Percentiles rank a stretch among this genome's conserved stretches.
Evolutionary conservation across 495 filamentous ascomycete genomes (phyloP).

Genomic region (Lophiotrema nucula): DNA sequence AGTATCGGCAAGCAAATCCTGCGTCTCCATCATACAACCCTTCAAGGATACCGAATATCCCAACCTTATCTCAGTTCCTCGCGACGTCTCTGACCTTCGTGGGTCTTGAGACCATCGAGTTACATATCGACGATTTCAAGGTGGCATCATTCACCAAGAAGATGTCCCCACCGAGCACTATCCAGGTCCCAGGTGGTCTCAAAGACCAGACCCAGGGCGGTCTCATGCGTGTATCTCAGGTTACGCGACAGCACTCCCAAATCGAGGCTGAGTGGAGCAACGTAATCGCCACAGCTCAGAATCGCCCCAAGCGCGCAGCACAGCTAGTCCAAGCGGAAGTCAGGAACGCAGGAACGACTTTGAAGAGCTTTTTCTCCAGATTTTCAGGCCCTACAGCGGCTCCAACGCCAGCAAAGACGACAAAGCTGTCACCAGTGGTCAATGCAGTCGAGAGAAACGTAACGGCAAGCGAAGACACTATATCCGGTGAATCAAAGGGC

Average conservation of each 20-base stretch:
- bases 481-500: slow-evolving; percentile 63
- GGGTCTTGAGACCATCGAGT: slow-evolving; percentile 77
- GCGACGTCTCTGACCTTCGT: slow-evolving; percentile 96
- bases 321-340: slow-evolving; percentile 25
- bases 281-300: slow-evolving; percentile 57
- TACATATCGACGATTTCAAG: slow-evolving; percentile 85
- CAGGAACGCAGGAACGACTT: slow-evolving; percentile 50
- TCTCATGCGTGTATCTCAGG: slow-evolving; percentile 73
- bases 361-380: slow-evolving; percentile 75
- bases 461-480: slow-evolving; percentile 53
- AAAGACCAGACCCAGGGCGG: slow-evolving; percentile 78
- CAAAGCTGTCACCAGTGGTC: slow-evolving; percentile 50
- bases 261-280: slow-evolving; percentile 92
- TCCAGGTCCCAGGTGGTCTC: slow-evolving; percentile 76
- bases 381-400: slow-evolving; percentile 36
- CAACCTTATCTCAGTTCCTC: slow-evolving; percentile 86
- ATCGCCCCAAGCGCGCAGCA: slow-evolving; percentile 22
- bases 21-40: slow-evolving; percentile 58
- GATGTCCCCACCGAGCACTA: slow-evolving; percentile 66
- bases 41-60: slow-evolving; percentile 65
- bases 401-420: slow-evolving; percentile 42
- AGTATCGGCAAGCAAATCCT: slow-evolving; percentile 72
- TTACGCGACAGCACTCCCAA: slow-evolving; percentile 78
- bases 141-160: slow-evolving; percentile 79
- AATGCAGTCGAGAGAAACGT: slow-evolving; percentile 59